Evolutionary conservation across 164 flowering plant genomes (phyloP), one percentile per base, ranked within the genome.

Genomic region (Nelumbo lutea): DNA sequence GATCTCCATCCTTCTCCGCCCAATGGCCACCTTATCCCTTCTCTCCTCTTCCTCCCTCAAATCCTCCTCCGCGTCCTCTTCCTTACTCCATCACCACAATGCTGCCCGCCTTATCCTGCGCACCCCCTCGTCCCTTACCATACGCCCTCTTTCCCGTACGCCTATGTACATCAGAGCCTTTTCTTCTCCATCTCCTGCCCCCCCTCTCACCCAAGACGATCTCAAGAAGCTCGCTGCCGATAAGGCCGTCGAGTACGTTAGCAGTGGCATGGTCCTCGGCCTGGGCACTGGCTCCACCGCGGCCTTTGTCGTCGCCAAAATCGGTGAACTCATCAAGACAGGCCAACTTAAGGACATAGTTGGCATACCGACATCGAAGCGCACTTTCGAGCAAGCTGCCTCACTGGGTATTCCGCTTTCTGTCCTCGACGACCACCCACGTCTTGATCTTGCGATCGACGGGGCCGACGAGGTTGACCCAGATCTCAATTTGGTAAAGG

Each of bases 241-340:
- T 66, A 87, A 89, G 67, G 97, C 95, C 62, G 97, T 91, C 6
- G 95, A 85, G 27, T 82, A 83, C 42, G 93, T 91, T 61, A 72
- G 75, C 63, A 76, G 82, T 79, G 97, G 97, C 61, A 91, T 91
- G 97, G 88, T 88, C 61, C 87, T 91, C 51, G 96, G 96, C 66
- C 88, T 90, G 64, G 95, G 97, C 43, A 91, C 95, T 10, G 97
- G 97, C 65, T 89, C 95, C 77, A 91, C 97, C 40, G 97, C 97
- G 68, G 93, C 95, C 57, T 89, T 89, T 76, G 95, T 84, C 51
- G 97, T 91, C 57, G 75, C 87, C 68, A 82, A 82, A 75, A 75
- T 91, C 66, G 97, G 95, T 15, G 73, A 76, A 13, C 84, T 91
- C 27, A 76, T 88, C 51, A 55, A 72, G 3, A 60, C 85, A 47